phyloP scores from a whole-genome alignment of 106 monocot species.

The Triglochin maritima region DNA sequence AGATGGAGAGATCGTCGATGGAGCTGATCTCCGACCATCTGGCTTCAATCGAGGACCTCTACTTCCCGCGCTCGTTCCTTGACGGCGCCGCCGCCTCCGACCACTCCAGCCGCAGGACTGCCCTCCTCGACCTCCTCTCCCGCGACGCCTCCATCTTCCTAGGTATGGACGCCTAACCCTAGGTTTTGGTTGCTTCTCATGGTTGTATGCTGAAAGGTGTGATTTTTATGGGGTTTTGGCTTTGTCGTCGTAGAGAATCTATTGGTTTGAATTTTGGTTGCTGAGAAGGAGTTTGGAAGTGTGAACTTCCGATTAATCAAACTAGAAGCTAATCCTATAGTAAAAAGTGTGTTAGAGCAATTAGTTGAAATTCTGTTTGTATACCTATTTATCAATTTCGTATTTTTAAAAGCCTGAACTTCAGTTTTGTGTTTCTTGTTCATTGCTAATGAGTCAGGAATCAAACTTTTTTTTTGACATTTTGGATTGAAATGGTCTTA shows the following conservation, averaged over 20 bases:
- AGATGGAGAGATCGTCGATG: constrained; percentile 63
- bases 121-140: constrained; percentile 65
- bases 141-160: constrained; percentile 87
- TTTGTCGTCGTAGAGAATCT: no score
- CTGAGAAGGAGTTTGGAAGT: no score
- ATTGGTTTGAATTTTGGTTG: no score
- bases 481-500: no score
- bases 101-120: constrained; percentile 32
- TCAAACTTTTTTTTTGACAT: no score
- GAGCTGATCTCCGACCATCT: constrained; percentile 63
- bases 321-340: no score
- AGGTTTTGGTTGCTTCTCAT: not conserved
- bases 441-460: no score
- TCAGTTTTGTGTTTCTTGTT: not conserved
- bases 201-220: no score
- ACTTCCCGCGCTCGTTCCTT: constrained; percentile 49
- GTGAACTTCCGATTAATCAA: no score
- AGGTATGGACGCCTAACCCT: constrained; percentile 16
- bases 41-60: constrained; percentile 48
- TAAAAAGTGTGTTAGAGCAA: no score
- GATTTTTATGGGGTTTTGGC: no score
- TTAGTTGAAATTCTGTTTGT: no score
- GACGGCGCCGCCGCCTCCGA: constrained; percentile 5
- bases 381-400: not conserved
- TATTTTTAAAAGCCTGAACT: not conserved